Conservation (phyloP, 805 yeast genomes). For the Geotrichum ghanense region DNA sequence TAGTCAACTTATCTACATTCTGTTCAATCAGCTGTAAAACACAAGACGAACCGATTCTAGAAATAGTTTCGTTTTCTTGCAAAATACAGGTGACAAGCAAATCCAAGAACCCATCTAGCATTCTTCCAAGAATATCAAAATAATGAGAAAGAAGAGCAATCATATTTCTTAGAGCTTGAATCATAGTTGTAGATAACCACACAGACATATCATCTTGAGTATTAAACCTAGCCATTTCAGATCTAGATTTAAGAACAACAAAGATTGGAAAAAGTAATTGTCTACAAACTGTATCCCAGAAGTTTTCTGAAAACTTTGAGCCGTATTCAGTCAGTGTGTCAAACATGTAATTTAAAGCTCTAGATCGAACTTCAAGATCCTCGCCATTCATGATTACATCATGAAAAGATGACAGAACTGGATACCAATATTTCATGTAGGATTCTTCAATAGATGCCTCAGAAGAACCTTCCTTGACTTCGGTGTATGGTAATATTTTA, state of each 20-base stretch:
- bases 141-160: conserved; percentile 73
- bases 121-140: conserved; percentile 61
- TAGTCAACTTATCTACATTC: conserved; percentile 53
- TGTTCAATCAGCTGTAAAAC: conserved; percentile 68
- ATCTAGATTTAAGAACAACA: conserved; percentile 60
- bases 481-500: conserved; percentile 37
- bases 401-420: conserved; percentile 73
- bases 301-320: conserved; percentile 52
- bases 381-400: conserved; percentile 87
- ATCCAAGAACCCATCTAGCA: conserved; percentile 69
- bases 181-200: conserved; percentile 93
- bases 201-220: conserved; percentile 81
- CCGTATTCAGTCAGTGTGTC: conserved; percentile 75
- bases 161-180: conserved; percentile 87
- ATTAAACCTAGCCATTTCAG: conserved; percentile 57
- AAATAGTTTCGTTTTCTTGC: conserved; percentile 94
- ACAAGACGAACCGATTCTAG: conserved; percentile 88
- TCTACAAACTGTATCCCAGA: conserved; percentile 76
- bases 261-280: conserved; percentile 84
- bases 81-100: conserved; percentile 80
- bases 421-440: conserved; percentile 56
- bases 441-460: conserved; percentile 18
- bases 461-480: conserved; percentile 19
- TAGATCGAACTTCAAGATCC: conserved; percentile 86
- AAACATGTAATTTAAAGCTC: conserved; percentile 74